Percentiles rank a stretch among this genome's conserved stretches.
Conservation (phyloP, 202 grass and related monocot genomes). For the Musa balbisiana region DNA sequence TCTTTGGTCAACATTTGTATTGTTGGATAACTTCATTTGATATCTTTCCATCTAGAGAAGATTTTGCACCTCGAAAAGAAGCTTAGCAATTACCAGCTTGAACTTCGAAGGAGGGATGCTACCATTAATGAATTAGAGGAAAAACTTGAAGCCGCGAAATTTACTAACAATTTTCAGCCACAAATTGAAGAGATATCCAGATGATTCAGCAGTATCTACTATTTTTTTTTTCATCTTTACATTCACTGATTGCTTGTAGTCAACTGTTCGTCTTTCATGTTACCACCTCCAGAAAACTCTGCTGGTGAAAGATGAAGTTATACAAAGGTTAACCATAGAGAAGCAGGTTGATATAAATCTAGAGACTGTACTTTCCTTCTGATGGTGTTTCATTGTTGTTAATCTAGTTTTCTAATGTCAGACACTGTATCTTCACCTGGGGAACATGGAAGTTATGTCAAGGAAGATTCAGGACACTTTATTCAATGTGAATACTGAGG, state of each 20-base stretch:
- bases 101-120: constrained; percentile 48
- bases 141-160: constrained; percentile 43
- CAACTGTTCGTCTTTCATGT: constrained; percentile 39
- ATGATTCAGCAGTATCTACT: constrained; percentile 18
- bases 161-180: constrained; percentile 45
- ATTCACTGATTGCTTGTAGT: constrained; percentile 16
- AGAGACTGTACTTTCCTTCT: constrained; percentile 3
- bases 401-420: constrained; percentile 21
- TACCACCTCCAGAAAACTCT: constrained; percentile 63
- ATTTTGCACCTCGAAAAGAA: constrained; percentile 62
- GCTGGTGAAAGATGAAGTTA: constrained; percentile 60
- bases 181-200: constrained; percentile 81
- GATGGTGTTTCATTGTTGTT: background rate
- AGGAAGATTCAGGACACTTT: constrained; percentile 52
- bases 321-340: constrained; percentile 61
- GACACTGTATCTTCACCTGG: constrained; percentile 49
- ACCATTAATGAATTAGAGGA: constrained; percentile 63
- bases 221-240: background rate
- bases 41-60: constrained; percentile 41
- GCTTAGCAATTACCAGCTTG: constrained; percentile 47
- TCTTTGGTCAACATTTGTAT: background rate
- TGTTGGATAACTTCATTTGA: constrained; percentile 21
- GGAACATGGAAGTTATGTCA: constrained; percentile 51
- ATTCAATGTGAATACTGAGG: constrained; percentile 36
- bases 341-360: constrained; percentile 48